A percentile compares a stretch with the other conserved stretches of the same genome.
These are phyloP conservation scores for Castanea sativa DNA, from an alignment of 306 rosid genomes.

Conservation along the genomic window DNA sequence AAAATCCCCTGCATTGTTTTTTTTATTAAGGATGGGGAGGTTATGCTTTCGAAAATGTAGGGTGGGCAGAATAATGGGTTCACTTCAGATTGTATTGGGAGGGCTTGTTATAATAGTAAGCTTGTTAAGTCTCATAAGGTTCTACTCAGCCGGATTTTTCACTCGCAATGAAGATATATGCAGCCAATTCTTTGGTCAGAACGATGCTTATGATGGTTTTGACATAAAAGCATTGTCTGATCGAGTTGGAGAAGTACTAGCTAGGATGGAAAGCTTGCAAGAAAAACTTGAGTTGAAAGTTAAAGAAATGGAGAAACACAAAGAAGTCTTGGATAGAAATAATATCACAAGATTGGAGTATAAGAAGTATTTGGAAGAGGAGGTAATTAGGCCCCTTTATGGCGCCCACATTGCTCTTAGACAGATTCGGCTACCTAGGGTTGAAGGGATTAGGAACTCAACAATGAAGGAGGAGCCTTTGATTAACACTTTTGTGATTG, in stretches of 20 bases:
- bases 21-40: conserved; percentile 36
- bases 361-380: conserved; percentile 59
- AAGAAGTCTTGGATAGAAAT: conserved; percentile 26
- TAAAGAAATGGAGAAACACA: conserved; percentile 61
- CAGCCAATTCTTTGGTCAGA: conserved; percentile 41
- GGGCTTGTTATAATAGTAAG: conserved; percentile 67
- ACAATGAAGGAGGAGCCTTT: conserved; percentile 66
- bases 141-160: conserved; percentile 79
- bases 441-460: conserved; percentile 46
- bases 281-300: conserved; percentile 60
- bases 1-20: neutral
- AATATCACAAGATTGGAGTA: conserved; percentile 39
- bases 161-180: conserved; percentile 59
- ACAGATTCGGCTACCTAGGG: conserved; percentile 56
- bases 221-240: conserved; percentile 58
- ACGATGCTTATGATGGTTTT: conserved; percentile 44
- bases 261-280: conserved; percentile 58
- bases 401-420: conserved; percentile 68
- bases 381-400: conserved; percentile 78
- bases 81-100: conserved; percentile 67
- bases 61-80: conserved; percentile 47
- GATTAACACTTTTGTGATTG: conserved; percentile 65
- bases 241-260: conserved; percentile 62
- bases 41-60: conserved; percentile 57
- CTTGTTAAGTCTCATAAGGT: conserved; percentile 54